These are phyloP conservation scores for Coniella vitis DNA, from an alignment of 2,329 filamentous ascomycete genomes.

Conservation along the genomic window DNA sequence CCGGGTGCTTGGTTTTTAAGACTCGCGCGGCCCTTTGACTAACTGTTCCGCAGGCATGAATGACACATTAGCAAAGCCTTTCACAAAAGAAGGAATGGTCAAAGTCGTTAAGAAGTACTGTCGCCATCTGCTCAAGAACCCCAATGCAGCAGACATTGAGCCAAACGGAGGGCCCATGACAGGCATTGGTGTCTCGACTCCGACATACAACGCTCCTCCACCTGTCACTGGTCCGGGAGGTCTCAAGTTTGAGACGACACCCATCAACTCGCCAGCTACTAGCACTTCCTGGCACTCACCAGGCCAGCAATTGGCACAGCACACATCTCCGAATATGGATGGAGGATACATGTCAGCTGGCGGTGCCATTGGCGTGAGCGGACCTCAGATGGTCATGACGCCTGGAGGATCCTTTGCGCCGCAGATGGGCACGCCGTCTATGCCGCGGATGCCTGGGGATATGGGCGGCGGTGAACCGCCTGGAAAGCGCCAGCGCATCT, in stretches of 20 bases:
- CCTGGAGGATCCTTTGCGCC: slow-evolving; percentile 28
- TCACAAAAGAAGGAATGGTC: slow-evolving; percentile 81
- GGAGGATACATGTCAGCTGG: slow-evolving; percentile 27
- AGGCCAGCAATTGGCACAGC: slow-evolving; percentile 42
- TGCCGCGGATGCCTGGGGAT: slow-evolving; percentile 27
- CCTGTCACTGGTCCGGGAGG: slow-evolving; percentile 24
- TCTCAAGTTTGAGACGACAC: slow-evolving; percentile 48
- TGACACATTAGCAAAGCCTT: slow-evolving; percentile 92
- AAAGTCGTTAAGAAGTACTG: slow-evolving; percentile 86
- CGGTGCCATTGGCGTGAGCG: slow-evolving; percentile 38
- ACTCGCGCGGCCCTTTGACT: too few relatives aligned
- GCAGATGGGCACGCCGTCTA: slow-evolving; percentile 22
- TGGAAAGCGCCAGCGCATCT: slow-evolving; percentile 48
- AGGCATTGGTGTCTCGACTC: slow-evolving; percentile 16
- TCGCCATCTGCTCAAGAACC: slow-evolving; percentile 70
- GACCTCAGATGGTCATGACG: slow-evolving; percentile 28
- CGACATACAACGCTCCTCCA: slow-evolving; percentile 24
- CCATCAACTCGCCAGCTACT: slow-evolving; percentile 47
- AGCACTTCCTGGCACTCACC: slow-evolving; percentile 45
- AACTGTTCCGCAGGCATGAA: slow-evolving; percentile 68
- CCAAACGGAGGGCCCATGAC: slow-evolving; percentile 24
- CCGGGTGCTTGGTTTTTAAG: too few relatives aligned
- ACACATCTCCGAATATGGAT: slow-evolving; percentile 42
- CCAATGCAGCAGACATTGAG: slow-evolving; percentile 33
- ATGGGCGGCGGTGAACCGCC: slow-evolving; percentile 33